Evolutionary conservation across 2,329 filamentous ascomycete species (phyloP), one percentile per base, ranked within the genome.

Genomic region (Domatiomyces globalis): DNA sequence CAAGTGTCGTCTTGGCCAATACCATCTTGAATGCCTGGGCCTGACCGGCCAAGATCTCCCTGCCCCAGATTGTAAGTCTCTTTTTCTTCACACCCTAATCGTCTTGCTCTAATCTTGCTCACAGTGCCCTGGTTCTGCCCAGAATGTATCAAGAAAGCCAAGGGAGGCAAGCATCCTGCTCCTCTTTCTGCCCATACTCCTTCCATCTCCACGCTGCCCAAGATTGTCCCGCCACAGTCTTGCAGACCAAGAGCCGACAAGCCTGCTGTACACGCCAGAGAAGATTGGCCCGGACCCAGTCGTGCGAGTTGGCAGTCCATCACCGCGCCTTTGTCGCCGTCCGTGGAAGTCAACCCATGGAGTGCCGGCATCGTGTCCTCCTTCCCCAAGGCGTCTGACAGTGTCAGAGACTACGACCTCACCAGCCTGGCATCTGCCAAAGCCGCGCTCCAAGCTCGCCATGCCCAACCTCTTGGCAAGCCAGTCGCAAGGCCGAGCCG

Each of bases 101-200:
- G 33, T 39, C 33, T 39, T 39, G 10, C 33, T 39, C 33, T 39
- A 15, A 39, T 10, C 33, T 39, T 39, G 10, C 33, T 39, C 33
- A 39, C 15, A 39, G 33, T 15, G 33, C 33, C 33, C 33, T 47
- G 45, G 45, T 47, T 47, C 27, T 47, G 45, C 25, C 45, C 45
- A 17, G 45, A 47, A 25, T 47, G 45, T 9, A 25, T 47, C 20
- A 25, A 33, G 19, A 22, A 47, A 33, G 45, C 20, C 19, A 22
- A 18, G 17, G 45, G 19, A 9, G 45, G 45, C 27, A 29, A 22
- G 17, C 18, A 10, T 2, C 43, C 43, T 20, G 43, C 18, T 45
- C 18, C 4, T 20, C 43, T 15, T n/a, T 45, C 43, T 20, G 12
- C 1, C 18, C 4, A 45, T 4, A 10, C 43, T 20, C 22, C 43